Evolutionary conservation across 495 filamentous ascomycete genomes (phyloP).

Genomic region (Cladorrhinum samala): DNA sequence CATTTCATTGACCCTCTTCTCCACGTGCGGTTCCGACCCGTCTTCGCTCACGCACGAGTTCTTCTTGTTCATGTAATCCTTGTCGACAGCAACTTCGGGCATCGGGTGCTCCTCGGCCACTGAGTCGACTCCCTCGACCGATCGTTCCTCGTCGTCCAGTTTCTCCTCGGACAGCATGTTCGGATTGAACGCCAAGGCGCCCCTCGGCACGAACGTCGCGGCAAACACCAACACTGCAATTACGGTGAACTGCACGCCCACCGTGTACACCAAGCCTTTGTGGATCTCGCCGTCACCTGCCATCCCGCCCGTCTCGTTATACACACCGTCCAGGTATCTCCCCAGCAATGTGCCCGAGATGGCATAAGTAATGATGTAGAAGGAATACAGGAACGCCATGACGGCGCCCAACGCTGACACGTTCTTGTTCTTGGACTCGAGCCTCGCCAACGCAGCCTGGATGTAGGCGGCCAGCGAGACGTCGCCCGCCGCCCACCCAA

Average conservation of each 20-base stretch:
- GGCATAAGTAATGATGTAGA: constrained; percentile 40
- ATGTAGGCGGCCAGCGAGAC: constrained; percentile 41
- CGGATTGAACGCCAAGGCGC: constrained; percentile 34
- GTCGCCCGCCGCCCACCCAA: constrained; percentile 44
- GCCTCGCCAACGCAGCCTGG: constrained; percentile 34
- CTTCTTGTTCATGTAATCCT: constrained; percentile 11
- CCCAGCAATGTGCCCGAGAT: constrained; percentile 36
- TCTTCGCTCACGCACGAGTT: constrained; percentile 13
- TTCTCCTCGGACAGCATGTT: constrained; percentile 31
- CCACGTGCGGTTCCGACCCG: constrained; percentile 9
- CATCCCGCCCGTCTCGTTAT: constrained; percentile 19
- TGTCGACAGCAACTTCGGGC: not conserved
- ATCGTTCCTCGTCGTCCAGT: constrained; percentile 16
- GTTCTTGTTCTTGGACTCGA: constrained; percentile 32
- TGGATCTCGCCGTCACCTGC: constrained; percentile 15
- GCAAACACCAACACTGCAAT: constrained; percentile 28
- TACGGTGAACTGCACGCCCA: constrained; percentile 37
- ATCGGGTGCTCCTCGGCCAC: not conserved
- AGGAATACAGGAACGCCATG: constrained; percentile 43
- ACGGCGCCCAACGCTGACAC: constrained; percentile 42
- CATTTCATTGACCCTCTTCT: constrained; percentile 11
- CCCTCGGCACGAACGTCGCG: constrained; percentile 35
- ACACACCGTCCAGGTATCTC: constrained; percentile 34
- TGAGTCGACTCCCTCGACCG: constrained; percentile 4
- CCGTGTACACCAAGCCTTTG: constrained; percentile 25